Base-by-base conservation (phyloP, 225 moss, liverwort and hornwort species). In the Bryum argenteum region DNA sequence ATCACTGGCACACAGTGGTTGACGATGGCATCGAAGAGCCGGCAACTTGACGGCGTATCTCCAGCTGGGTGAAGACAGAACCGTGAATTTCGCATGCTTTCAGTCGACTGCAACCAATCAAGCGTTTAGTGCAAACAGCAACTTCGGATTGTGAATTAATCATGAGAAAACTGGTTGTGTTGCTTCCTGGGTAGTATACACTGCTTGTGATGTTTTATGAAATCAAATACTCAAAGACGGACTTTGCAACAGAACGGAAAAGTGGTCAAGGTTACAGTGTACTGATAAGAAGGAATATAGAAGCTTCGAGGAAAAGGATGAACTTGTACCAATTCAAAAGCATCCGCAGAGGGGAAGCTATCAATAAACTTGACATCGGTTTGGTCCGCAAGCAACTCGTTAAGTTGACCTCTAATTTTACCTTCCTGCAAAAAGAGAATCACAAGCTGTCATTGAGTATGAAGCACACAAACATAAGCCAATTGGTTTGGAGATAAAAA, bases 1-100 rank as follows among this genome's bases (percentile, higher is more conserved):
- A 93, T 91, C 48, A 96, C 90, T 63, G 93, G 96, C 52, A 93
- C 90, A 63, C 93, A 96, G 62, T 93, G 93, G 77, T 87, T 96
- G 44, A 80, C 96, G 67, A 91, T 91, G 11, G 91, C 93, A 73
- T 96, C 96, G 61, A 93, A 96, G 63, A 96, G 83, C 18, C 96
- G 91, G 64, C 90, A 93, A 24, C 92, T 93, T 14, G 96, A 96
- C 37, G 96, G 96, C 8, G 93, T 96, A 72, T 96, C 96, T 45
- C 96, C 96, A 26, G 96, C 96, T 66, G 89, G 96, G 78, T 96
- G 80, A 23, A 96, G 75, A 60, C 96, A 93, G 66, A 87, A 96
- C 58, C 77, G 82, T 18, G 96, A 91, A 7, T 45, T 80, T 56
- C 85, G 78, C 96, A 93, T 96, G 10, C 96, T 93, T 52, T 57